phyloP scores from a whole-genome alignment of 1,284 basidiomycete species.

The Neolentinus lepideus region DNA sequence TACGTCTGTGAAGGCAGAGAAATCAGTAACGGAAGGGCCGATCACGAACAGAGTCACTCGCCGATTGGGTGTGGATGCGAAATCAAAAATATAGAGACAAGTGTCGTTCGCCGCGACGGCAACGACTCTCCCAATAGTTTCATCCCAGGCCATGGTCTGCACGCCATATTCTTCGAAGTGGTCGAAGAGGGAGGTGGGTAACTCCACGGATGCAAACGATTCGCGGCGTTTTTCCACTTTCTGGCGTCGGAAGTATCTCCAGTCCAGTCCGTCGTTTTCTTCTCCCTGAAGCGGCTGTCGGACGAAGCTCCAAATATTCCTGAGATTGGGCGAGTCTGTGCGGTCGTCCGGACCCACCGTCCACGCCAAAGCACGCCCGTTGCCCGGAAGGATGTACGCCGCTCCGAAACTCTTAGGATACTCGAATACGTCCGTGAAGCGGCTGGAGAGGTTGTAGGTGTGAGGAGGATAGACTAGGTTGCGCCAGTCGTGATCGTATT shows the following conservation, averaged over 20 bases:
- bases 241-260: too few relatives aligned
- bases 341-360: slow-evolving; percentile 21
- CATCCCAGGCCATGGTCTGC: slow-evolving; percentile 33
- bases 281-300: slow-evolving; percentile 4
- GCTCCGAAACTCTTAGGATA: too few relatives aligned
- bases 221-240: too few relatives aligned
- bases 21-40: too few relatives aligned
- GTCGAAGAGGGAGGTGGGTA: background rate
- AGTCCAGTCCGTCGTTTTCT: too few relatives aligned
- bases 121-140: slow-evolving; percentile 32
- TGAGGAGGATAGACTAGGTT: background rate
- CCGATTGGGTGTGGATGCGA: slow-evolving; percentile 29
- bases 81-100: slow-evolving; percentile 28
- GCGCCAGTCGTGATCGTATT: background rate
- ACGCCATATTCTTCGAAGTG: background rate
- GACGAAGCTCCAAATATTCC: slow-evolving; percentile 27
- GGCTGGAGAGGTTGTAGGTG: background rate
- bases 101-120: slow-evolving; percentile 22
- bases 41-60: slow-evolving; percentile 12
- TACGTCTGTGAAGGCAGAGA: too few relatives aligned
- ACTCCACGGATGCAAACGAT: too few relatives aligned
- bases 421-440: too few relatives aligned
- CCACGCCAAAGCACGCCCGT: background rate
- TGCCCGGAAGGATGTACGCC: background rate
- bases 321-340: slow-evolving; percentile 22